Conservation (phyloP, 2,329 filamentous ascomycete species). For the Ophiocordyceps australis region DNA sequence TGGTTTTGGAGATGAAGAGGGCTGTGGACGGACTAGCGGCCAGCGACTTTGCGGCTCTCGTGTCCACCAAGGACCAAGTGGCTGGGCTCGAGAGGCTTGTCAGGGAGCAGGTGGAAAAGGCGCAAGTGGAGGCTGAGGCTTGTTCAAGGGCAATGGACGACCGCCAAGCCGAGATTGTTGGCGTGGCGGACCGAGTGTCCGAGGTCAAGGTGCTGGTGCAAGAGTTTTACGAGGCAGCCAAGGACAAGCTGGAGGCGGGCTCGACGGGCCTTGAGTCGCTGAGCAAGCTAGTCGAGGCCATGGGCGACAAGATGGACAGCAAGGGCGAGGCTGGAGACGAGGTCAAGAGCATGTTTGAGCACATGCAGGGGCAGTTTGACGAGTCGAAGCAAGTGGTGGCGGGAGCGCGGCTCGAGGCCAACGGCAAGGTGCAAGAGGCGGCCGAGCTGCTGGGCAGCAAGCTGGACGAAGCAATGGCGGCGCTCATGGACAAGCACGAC, state of each 20-base stretch:
- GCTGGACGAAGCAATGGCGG: constrained; percentile 49
- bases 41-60: constrained; percentile 50
- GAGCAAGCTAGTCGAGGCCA: constrained; percentile 47
- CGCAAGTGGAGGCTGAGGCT: constrained; percentile 50
- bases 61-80: constrained; percentile 63
- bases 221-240: constrained; percentile 60
- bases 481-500: constrained; percentile 75
- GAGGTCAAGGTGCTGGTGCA: constrained; percentile 64
- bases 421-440: constrained; percentile 53
- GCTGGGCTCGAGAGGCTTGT: constrained; percentile 44
- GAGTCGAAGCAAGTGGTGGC: constrained; percentile 66
- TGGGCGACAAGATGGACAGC: constrained; percentile 43
- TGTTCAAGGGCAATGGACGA: constrained; percentile 69
- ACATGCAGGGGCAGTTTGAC: constrained; percentile 74
- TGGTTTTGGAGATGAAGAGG: constrained; percentile 72
- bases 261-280: constrained; percentile 55
- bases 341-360: constrained; percentile 53
- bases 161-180: constrained; percentile 66
- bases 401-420: constrained; percentile 63
- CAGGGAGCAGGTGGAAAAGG: constrained; percentile 51
- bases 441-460: constrained; percentile 34
- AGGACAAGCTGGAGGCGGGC: constrained; percentile 60
- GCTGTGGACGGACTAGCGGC: constrained; percentile 56
- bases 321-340: constrained; percentile 41
- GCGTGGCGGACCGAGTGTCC: constrained; percentile 57